Evolutionary conservation across 1,284 basidiomycete species (phyloP).

Genomic region (Athelia psychrophila): DNA sequence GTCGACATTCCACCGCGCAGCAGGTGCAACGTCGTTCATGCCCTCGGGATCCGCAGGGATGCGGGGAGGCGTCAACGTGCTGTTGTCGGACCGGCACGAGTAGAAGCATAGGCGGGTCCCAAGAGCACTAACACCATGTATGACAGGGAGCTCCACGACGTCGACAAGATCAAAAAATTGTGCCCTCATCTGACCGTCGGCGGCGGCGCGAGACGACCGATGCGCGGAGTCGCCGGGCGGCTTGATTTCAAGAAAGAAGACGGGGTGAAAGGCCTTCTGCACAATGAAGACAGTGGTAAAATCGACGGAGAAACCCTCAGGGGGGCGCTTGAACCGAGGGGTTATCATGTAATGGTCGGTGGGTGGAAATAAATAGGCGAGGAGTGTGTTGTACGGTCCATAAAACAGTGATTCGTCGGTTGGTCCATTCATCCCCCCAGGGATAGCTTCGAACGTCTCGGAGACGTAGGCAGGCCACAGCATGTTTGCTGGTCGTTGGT

Average conservation of each 20-base stretch:
- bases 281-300: constrained; percentile 18
- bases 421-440: no score
- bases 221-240: constrained; percentile 12
- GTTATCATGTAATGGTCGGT: constrained; percentile 16
- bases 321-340: constrained; percentile 18
- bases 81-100: constrained; percentile 12
- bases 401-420: constrained; percentile 19
- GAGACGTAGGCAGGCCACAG: no score
- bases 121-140: constrained; percentile 18
- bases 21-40: constrained; percentile 8
- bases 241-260: constrained; percentile 21
- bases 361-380: constrained; percentile 17
- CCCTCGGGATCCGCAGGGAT: constrained; percentile 1
- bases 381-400: constrained; percentile 18
- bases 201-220: constrained; percentile 9
- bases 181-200: constrained; percentile 22
- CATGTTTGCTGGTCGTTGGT: no score
- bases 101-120: constrained; percentile 20
- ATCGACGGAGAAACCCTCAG: constrained; percentile 14
- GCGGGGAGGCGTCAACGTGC: constrained; percentile 2
- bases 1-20: constrained; percentile 6
- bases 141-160: constrained; percentile 7
- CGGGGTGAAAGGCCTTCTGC: constrained; percentile 11
- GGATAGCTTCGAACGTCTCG: no score
- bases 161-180: constrained; percentile 8